These are phyloP conservation scores for Cryptosporidium meleagridis DNA, from an alignment of 169 alveolate genomes.

Conservation along the genomic window DNA sequence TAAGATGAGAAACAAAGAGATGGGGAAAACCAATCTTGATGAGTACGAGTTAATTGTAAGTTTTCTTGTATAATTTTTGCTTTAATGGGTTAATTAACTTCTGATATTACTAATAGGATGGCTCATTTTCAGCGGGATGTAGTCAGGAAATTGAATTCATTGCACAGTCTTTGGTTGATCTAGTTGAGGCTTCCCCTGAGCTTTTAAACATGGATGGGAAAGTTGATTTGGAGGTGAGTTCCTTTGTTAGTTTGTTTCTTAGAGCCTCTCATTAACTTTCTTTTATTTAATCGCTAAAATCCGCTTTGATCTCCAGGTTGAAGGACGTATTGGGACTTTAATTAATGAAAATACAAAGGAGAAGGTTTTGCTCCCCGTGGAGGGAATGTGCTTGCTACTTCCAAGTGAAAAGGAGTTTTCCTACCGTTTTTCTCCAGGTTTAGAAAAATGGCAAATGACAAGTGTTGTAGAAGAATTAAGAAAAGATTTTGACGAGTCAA, in stretches of 20 bases:
- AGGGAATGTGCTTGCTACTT: slow-evolving; percentile 34
- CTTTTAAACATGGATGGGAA: slow-evolving; percentile 25
- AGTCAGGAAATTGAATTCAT: slow-evolving; percentile 60
- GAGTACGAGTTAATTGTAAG: slow-evolving; percentile 65
- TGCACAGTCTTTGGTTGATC: slow-evolving; percentile 68
- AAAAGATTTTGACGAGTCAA: slow-evolving; percentile 55
- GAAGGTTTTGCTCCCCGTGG: slow-evolving; percentile 25
- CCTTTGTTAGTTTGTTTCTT: neutral
- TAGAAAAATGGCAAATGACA: slow-evolving; percentile 69
- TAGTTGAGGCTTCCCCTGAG: slow-evolving; percentile 67
- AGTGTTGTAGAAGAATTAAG: slow-evolving; percentile 46
- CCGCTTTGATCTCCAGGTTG: slow-evolving; percentile 18
- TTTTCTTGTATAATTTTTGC: neutral
- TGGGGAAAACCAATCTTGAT: slow-evolving; percentile 43
- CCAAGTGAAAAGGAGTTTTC: slow-evolving; percentile 69
- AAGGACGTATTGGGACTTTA: slow-evolving; percentile 64
- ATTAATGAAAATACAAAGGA: slow-evolving; percentile 47
- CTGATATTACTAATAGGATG: slow-evolving; percentile 21
- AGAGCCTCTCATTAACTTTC: neutral
- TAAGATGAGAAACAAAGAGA: neutral
- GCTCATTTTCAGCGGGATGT: slow-evolving; percentile 68
- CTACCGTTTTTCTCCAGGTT: slow-evolving; percentile 59
- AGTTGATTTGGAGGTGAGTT: slow-evolving; percentile 46
- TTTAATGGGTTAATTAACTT: neutral
- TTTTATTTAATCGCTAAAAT: neutral